phyloP scores from a whole-genome alignment of 73 alveolate genomes.

The Tetrahymena borealis region DNA sequence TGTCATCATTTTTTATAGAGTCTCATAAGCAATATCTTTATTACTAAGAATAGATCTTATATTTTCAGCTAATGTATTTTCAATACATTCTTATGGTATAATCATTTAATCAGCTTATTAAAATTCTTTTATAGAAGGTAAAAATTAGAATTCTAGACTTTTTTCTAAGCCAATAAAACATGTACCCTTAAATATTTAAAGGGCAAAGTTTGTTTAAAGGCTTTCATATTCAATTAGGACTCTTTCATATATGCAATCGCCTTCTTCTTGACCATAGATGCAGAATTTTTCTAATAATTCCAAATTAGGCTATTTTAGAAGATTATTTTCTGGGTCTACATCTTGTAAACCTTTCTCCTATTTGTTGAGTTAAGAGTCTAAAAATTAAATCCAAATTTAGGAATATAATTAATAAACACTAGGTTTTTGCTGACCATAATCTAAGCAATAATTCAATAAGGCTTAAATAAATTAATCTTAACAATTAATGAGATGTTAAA shows the following conservation, averaged over 20 bases:
- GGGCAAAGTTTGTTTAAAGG: neutral
- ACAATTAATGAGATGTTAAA: too few species aligned
- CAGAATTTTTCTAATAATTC: neutral
- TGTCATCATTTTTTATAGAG: neutral
- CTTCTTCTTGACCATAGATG: neutral
- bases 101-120: neutral
- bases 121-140: neutral
- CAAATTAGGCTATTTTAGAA: neutral
- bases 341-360: neutral
- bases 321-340: neutral
- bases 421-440: neutral
- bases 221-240: neutral
- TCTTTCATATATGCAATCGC: neutral
- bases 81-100: neutral
- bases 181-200: neutral
- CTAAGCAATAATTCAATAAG: neutral
- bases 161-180: neutral
- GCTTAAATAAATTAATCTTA: neutral
- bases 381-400: neutral
- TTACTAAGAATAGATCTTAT: neutral
- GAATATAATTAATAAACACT: neutral
- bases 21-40: neutral
- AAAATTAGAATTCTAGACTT: neutral
- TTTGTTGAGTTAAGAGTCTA: neutral
- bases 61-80: neutral